Evolutionary conservation across 2,329 filamentous ascomycete genomes (phyloP), one percentile per base, ranked within the genome.

Genomic region (Fusarium newnesense): DNA sequence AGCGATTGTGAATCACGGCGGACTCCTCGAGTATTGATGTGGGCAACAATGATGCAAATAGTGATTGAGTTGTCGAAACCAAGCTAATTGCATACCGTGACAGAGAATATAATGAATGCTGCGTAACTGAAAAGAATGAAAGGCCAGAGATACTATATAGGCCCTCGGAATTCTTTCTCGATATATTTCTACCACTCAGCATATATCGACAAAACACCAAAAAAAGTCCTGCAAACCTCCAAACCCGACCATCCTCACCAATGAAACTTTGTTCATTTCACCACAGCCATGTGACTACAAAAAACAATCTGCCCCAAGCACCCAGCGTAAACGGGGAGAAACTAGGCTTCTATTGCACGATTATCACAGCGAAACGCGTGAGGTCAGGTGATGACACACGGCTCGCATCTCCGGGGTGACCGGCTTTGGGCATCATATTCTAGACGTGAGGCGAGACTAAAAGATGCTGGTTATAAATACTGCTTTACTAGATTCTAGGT

Each of bases 351-450:
- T 30, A 63, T 70, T 66, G 63, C 62, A 68, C 64, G 47, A 59
- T 72, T 39, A 39, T 34, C 28, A 49, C 49, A 36, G 36, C 30
- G 21, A 47, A 68, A 67, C 64, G 70, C 60, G 62, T 67, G 67
- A 74, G 64, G 54, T 73, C 59, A 72, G 60, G 47, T 65, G 61
- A 70, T 53, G 50, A n/a, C 43, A 19, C 24, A 47, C 40, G 16
- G 44, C 67, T 70, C 30, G 19, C 11, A 21, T 36, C 43, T 24
- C 46, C 10, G 13, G 21, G 15, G 24, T 36, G 37, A 11, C 52
- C 11, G 16, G 32, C 40, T 46, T 40, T 40, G 18, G 16, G 13
- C 19, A 28, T 36, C 15, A 36, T 28, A 4, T 34, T 40, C 18
- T 53, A 11, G 32, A 43, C 19, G 11, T 32, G 12, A 34, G 16